Conservation (phyloP, 2,329 filamentous ascomycete species). For the Bipolaris victoriae region DNA sequence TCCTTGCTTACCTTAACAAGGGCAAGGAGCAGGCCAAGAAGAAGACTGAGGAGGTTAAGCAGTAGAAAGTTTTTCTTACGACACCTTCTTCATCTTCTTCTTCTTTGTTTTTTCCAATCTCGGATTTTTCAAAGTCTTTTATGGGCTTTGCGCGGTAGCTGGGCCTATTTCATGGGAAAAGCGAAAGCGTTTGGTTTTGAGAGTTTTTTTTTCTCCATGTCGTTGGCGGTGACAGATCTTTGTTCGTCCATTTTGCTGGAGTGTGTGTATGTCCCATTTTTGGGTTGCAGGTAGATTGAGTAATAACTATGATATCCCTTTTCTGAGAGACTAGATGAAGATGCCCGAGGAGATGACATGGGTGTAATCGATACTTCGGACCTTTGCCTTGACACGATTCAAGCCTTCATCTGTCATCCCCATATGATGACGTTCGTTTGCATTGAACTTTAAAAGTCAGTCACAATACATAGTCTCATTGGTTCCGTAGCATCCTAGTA, state of each 20-base stretch:
- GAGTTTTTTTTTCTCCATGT: not conserved
- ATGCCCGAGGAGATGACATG: not conserved
- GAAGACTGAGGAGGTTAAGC: conserved; percentile 46
- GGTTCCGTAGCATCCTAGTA: too few species aligned
- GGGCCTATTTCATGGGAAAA: conserved; percentile 5
- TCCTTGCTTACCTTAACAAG: conserved; percentile 42
- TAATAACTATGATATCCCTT: conserved; percentile 16
- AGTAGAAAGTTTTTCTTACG: conserved; percentile 25
- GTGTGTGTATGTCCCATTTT: not conserved
- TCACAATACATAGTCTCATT: not conserved
- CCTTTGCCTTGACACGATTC: too few species aligned
- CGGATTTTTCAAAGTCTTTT: not conserved
- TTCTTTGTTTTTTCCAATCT: not conserved
- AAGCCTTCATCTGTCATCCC: too few species aligned
- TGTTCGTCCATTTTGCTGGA: not conserved
- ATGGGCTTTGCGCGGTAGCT: not conserved
- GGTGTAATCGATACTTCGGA: not conserved
- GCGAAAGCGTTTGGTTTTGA: conserved; percentile 6
- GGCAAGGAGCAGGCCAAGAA: conserved; percentile 42
- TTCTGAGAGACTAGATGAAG: not conserved
- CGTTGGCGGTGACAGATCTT: not conserved
- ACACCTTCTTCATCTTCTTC: not conserved
- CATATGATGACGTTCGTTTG: not conserved
- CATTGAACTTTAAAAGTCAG: too few species aligned
- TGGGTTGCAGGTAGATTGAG: conserved; percentile 4